These are phyloP conservation scores for Vitis amurensis DNA, from an alignment of 164 flowering plant genomes.

Conservation along the genomic window DNA sequence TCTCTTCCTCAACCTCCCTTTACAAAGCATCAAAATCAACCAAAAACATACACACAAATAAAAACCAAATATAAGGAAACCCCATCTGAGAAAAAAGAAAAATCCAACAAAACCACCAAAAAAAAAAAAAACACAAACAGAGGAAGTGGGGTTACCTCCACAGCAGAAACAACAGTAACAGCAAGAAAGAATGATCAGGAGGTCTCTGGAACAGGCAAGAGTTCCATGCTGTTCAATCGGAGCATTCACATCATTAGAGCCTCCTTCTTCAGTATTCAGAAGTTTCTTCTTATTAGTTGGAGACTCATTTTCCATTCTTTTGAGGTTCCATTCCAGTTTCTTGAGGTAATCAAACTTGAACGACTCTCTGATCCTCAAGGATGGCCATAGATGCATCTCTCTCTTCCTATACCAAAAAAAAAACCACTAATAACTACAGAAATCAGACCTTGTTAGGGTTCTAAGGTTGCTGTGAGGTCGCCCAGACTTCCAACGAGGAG, in stretches of 20 bases:
- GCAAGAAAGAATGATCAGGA: slow-evolving; percentile 48
- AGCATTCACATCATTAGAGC: neutral
- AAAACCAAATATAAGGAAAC: no score
- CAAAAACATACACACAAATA: no score
- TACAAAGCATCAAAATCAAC: no score
- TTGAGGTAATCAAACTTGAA: slow-evolving; percentile 53
- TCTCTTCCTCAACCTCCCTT: no score
- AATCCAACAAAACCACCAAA: neutral
- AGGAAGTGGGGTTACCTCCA: slow-evolving; percentile 45
- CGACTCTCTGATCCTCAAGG: slow-evolving; percentile 53
- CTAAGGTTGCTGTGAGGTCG: no score
- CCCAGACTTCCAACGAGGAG: no score
- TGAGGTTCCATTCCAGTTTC: slow-evolving; percentile 55
- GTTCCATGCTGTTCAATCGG: neutral
- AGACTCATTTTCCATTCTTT: slow-evolving; percentile 46
- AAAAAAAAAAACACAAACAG: neutral
- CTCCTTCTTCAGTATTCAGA: slow-evolving; percentile 21
- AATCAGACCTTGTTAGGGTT: no score
- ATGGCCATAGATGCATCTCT: slow-evolving; percentile 80
- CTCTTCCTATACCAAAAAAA: neutral
- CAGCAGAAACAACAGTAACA: slow-evolving; percentile 70
- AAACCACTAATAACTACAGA: no score
- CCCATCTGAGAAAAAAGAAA: no score
- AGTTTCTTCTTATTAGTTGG: slow-evolving; percentile 26
- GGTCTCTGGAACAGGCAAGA: slow-evolving; percentile 28